Percentiles rank a stretch among this genome's conserved stretches.
Conservation (phyloP, 768 basidiomycete species). For the Collybiopsis confluens region DNA sequence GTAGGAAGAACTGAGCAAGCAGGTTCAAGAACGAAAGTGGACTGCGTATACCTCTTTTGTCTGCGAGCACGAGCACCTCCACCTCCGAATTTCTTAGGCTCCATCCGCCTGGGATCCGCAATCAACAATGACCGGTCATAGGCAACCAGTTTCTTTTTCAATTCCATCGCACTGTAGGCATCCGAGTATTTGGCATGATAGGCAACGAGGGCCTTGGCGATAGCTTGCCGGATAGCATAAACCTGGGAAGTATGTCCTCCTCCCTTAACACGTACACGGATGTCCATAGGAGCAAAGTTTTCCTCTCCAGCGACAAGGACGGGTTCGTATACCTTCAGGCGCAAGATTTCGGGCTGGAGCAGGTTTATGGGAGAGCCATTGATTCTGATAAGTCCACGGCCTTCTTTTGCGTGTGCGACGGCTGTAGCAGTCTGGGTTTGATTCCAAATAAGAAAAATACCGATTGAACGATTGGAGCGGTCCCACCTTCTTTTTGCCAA, state of each 20-base stretch:
- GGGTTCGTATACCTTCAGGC: slow-evolving; percentile 98
- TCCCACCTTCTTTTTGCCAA: slow-evolving; percentile 99
- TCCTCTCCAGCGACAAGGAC: slow-evolving; percentile 92
- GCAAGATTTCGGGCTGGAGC: slow-evolving; percentile 91
- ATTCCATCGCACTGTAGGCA: slow-evolving; percentile 92
- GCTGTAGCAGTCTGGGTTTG: slow-evolving; percentile 85
- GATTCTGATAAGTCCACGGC: slow-evolving; percentile 93
- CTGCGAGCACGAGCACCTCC: slow-evolving; percentile 96
- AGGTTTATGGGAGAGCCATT: slow-evolving; percentile 97
- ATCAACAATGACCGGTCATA: slow-evolving; percentile 92
- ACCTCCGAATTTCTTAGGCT: slow-evolving; percentile 99
- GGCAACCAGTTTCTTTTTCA: slow-evolving; percentile 96
- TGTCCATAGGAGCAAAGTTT: slow-evolving; percentile 82
- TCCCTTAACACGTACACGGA: slow-evolving; percentile 96
- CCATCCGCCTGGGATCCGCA: slow-evolving; percentile 94
- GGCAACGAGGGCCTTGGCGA: slow-evolving; percentile 95
- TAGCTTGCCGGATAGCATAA: slow-evolving; percentile 98
- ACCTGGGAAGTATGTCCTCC: slow-evolving; percentile 99
- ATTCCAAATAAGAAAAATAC: slow-evolving; percentile 8
- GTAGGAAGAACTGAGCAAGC: slow-evolving; percentile 8
- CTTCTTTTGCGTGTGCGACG: slow-evolving; percentile 95
- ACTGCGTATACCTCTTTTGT: slow-evolving; percentile 95
- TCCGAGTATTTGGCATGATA: slow-evolving; percentile 99
- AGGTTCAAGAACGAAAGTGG: slow-evolving; percentile 17
- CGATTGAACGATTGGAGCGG: too few relatives aligned